A percentile compares a stretch with the other conserved stretches of the same genome.
phyloP scores from a whole-genome alignment of 2,329 filamentous ascomycete genomes.

The Dactylellina drechsleri region DNA sequence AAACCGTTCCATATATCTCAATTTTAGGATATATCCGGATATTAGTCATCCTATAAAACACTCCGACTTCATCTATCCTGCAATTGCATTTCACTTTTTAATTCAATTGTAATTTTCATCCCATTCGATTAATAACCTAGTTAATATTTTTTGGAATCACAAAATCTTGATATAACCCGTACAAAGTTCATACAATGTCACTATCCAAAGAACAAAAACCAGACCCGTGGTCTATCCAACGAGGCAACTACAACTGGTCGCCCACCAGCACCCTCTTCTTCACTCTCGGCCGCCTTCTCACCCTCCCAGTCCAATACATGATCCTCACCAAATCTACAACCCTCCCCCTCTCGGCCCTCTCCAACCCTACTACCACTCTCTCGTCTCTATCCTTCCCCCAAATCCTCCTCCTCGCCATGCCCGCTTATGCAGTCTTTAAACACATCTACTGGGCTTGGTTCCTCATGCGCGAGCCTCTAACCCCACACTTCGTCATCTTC shows the following conservation, averaged over 20 bases:
- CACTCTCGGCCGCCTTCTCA: slow-evolving; percentile 12
- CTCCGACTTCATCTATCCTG: too few species aligned
- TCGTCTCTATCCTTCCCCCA: slow-evolving; percentile 12
- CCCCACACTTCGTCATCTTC: slow-evolving; percentile 19
- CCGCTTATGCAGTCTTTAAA: slow-evolving; percentile 22
- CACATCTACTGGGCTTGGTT: slow-evolving; percentile 29
- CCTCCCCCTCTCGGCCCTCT: background rate
- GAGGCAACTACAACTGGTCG: slow-evolving; percentile 19
- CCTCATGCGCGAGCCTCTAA: slow-evolving; percentile 38
- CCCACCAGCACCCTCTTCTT: slow-evolving; percentile 14
- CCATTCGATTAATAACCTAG: background rate
- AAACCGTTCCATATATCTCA: too few species aligned
- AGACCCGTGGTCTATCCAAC: slow-evolving; percentile 25
- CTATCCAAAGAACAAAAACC: slow-evolving; percentile 6
- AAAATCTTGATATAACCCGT: background rate
- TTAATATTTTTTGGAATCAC: background rate
- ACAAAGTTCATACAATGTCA: slow-evolving; percentile 12
- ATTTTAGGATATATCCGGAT: too few species aligned
- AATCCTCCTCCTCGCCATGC: slow-evolving; percentile 23
- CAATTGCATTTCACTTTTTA: too few species aligned
- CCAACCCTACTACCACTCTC: background rate
- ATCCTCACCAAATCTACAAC: slow-evolving; percentile 19
- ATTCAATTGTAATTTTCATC: background rate
- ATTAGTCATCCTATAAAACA: too few species aligned
- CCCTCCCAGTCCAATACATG: slow-evolving; percentile 31